Conservation (phyloP, 768 basidiomycete genomes). For the Mrakia blollopis region DNA sequence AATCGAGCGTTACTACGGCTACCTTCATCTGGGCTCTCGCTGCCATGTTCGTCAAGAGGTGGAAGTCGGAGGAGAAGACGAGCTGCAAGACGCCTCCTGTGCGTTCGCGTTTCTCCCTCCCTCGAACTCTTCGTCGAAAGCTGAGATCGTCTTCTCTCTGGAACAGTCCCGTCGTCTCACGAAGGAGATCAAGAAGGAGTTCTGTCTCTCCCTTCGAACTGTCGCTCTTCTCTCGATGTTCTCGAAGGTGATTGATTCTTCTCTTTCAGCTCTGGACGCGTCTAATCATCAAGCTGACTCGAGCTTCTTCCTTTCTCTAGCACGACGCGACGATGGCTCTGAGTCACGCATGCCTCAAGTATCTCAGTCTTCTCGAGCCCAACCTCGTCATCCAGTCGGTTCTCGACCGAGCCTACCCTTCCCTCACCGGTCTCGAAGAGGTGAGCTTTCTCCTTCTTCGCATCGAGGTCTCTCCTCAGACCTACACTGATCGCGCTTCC, state of each 20-base stretch:
- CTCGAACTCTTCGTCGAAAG: neutral
- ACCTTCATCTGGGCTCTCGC: conserved; percentile 33
- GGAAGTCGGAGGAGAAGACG: conserved; percentile 69
- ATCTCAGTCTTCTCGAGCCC: conserved; percentile 58
- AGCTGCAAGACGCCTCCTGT: conserved; percentile 76
- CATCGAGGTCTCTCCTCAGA: neutral
- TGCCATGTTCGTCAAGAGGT: conserved; percentile 45
- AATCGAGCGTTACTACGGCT: conserved; percentile 10
- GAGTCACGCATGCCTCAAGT: conserved; percentile 28
- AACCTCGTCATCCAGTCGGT: conserved; percentile 76
- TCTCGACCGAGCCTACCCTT: conserved; percentile 75
- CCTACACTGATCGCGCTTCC: neutral
- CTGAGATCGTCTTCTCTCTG: neutral
- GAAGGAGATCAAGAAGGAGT: conserved; percentile 68
- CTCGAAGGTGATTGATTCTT: conserved; percentile 51
- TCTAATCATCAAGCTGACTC: neutral
- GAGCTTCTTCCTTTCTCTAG: neutral
- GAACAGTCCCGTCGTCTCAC: conserved; percentile 60
- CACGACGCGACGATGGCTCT: conserved; percentile 25
- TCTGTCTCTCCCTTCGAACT: conserved; percentile 74
- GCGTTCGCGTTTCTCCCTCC: neutral
- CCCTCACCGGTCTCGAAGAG: conserved; percentile 82
- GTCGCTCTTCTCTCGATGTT: conserved; percentile 86
- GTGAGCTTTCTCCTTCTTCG: conserved; percentile 45
- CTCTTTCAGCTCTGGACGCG: neutral